These are phyloP conservation scores for Pichia sp. DNA, from an alignment of 1,139 yeast genomes.

Conservation along the genomic window DNA sequence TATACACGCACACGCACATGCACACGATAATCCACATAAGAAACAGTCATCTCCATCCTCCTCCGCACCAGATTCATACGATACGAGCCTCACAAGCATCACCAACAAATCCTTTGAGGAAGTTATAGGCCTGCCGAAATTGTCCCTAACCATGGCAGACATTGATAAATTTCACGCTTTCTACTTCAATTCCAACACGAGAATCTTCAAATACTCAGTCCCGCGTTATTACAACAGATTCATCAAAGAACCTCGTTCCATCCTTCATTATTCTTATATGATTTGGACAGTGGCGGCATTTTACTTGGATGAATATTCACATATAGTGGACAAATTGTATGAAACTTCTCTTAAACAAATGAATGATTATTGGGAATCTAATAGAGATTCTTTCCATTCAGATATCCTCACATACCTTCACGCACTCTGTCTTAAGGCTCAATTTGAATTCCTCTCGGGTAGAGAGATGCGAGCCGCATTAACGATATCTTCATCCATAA, in stretches of 20 bases:
- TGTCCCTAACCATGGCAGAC: slow-evolving; percentile 19
- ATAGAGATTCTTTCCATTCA: slow-evolving; percentile 12
- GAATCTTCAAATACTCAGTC: slow-evolving; percentile 17
- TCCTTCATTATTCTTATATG: slow-evolving; percentile 19
- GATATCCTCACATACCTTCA: slow-evolving; percentile 22
- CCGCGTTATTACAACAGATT: slow-evolving; percentile 18
- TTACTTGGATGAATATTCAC: slow-evolving; percentile 15
- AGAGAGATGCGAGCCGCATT: slow-evolving; percentile 23
- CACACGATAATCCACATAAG: too few species aligned
- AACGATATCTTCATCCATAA: slow-evolving; percentile 21
- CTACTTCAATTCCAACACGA: slow-evolving; percentile 12
- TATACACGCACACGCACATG: too few species aligned
- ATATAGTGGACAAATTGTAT: slow-evolving; percentile 17
- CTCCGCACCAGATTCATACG: too few species aligned
- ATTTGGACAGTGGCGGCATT: slow-evolving; percentile 20
- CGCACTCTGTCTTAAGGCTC: slow-evolving; percentile 18
- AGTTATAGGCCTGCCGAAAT: slow-evolving; percentile 15
- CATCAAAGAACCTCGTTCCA: slow-evolving; percentile 14
- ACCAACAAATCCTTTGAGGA: too few species aligned
- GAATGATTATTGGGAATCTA: slow-evolving; percentile 17
- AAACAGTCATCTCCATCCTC: too few species aligned
- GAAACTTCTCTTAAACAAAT: slow-evolving; percentile 13
- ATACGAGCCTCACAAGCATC: too few species aligned
- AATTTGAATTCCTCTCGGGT: slow-evolving; percentile 22
- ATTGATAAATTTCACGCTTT: slow-evolving; percentile 17